These are phyloP conservation scores for Tolypocladium nubicola DNA, from an alignment of 2,329 filamentous ascomycete genomes.

Conservation along the genomic window DNA sequence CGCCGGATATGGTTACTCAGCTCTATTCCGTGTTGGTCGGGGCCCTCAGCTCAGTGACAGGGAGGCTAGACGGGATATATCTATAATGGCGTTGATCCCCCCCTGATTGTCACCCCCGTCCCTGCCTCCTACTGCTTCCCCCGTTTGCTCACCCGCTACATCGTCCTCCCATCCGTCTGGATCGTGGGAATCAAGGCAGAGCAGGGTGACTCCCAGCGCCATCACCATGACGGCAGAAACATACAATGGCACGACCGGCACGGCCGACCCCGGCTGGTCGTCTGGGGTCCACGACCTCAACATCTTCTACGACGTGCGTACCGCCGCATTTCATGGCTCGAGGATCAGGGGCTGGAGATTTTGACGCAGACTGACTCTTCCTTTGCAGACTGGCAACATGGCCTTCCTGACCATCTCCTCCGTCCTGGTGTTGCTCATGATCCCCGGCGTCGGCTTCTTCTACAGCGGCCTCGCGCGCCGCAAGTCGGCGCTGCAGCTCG, in stretches of 20 bases:
- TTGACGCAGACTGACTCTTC: background rate
- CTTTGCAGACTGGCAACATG: constrained; percentile 61
- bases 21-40: background rate
- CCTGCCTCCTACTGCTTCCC: background rate
- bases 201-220: background rate
- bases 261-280: constrained; percentile 41
- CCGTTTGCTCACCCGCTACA: background rate
- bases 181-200: background rate
- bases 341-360: background rate
- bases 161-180: background rate
- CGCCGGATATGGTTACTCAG: background rate
- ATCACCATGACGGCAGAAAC: constrained; percentile 16
- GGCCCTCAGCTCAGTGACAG: background rate
- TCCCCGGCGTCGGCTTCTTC: constrained; percentile 89
- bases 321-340: background rate
- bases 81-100: background rate
- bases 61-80: background rate
- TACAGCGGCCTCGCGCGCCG: constrained; percentile 83
- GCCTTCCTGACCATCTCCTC: constrained; percentile 69
- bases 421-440: constrained; percentile 81
- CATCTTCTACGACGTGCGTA: constrained; percentile 66
- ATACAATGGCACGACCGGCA: constrained; percentile 41
- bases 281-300: constrained; percentile 59
- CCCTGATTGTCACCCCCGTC: background rate
- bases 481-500: constrained; percentile 78